Conservation (phyloP, 2,329 filamentous ascomycete species). For the Alternaria sp. region DNA sequence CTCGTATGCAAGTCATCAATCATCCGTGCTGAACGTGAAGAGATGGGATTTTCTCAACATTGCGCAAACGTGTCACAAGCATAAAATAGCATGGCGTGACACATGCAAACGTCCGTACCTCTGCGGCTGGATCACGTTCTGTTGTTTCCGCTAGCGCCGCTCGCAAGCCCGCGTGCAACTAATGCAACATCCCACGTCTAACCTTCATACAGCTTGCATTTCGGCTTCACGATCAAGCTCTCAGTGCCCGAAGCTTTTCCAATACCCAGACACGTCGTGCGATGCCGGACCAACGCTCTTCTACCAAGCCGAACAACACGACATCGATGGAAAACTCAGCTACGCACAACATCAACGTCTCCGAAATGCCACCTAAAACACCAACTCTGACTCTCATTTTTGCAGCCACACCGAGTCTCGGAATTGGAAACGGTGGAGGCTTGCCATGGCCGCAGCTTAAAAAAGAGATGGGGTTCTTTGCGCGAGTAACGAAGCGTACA, state of each 20-base stretch:
- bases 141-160: conserved; percentile 27
- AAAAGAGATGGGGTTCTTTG: conserved; percentile 95
- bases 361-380: conserved; percentile 37
- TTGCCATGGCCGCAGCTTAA: conserved; percentile 90
- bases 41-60: background rate
- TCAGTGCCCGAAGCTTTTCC: background rate
- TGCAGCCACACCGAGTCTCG: conserved; percentile 87
- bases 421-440: conserved; percentile 79
- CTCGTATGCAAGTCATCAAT: conserved; percentile 5
- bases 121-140: conserved; percentile 26
- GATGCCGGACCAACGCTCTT: conserved; percentile 12
- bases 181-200: conserved; percentile 1
- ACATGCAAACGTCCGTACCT: background rate
- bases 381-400: conserved; percentile 85
- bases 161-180: conserved; percentile 22
- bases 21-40: background rate
- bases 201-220: background rate
- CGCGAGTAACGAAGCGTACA: conserved; percentile 79
- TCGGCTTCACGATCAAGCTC: background rate
- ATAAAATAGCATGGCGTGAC: background rate
- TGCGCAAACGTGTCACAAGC: background rate
- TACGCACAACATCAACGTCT: background rate
- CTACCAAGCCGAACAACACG: background rate
- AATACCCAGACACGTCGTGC: background rate
- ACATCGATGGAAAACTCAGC: background rate